Base-by-base conservation (phyloP, 208 protist genomes). In the Strigomonas culicis region DNA sequence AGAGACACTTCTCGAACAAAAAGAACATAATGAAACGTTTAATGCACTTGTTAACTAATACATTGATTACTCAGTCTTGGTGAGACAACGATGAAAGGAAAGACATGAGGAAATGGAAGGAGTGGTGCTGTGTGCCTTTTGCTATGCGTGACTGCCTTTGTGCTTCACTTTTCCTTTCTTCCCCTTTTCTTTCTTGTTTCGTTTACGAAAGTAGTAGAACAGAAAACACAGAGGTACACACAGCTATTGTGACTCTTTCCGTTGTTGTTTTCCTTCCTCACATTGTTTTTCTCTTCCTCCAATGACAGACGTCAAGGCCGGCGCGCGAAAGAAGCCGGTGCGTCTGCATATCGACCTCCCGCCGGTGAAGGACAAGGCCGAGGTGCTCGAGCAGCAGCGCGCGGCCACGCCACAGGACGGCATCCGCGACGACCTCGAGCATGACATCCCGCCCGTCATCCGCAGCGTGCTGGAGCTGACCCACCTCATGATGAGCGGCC, bases 401-500 rank as follows among this genome's bases (percentile, higher is more conserved):
- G 84, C 79, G 7, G 77, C 68, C 21, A 58, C 80, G 0, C 73
- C 62, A 17, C 78, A 80, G 51, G 79, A 80, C 24, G 76, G 80
- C 49, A 77, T 87, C 24, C 80, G 82, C 22, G 67, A 84, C 0
- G 66, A 74, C 62, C 77, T 89, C 65, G 75, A 79, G 55, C 59
- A 78, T 10, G 82, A 91, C 58, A 88, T 87, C 31, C 88, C 88
- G 0, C 88, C 88, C 27, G 77, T 91, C 32, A 85, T 95, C 24
- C 82, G 88, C 34, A 92, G 85, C 65, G 80, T 95, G 15, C 61
- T 95, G 62, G 83, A 92, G 76, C 67, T 92, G 1, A 61, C 84
- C 1, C 83, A 92, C 46, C 69, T 91, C 7, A 88, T 84, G 63
- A 80, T 91, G 83, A 90, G 76, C 51, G 84, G 80, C 11, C 84